Base-by-base conservation (phyloP, 345 rosid genomes). In the Cardamine chenopodiifolia region DNA sequence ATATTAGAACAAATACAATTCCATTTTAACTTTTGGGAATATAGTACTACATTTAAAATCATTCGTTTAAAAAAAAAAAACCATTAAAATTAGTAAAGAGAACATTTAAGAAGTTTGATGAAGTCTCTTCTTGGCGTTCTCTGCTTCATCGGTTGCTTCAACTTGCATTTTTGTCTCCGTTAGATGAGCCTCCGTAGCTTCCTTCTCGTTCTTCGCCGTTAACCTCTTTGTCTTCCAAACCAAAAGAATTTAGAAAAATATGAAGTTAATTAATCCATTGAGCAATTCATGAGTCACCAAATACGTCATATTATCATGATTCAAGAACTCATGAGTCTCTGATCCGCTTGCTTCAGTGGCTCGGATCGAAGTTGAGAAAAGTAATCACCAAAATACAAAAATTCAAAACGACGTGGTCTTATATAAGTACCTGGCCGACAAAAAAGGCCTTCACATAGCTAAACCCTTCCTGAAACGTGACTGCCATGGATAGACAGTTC, bases 141-240 rank as follows among this genome's bases (percentile, higher is more conserved):
- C 89, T 5, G 89, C 88, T 18, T 85, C 83, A 79, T 88, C 79
- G 7, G 89, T 84, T 17, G 91, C 91, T 26, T 88, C 86, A 37
- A 85, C 86, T 77, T 86, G 89, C 87, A 72, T 81, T 81, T 84
- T 86, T 12, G 79, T 52, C n/a, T 81, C 76, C 53, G 59, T 69
- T 53, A 86, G 20, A 7, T 86, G 82, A 42, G 89, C 89, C 25
- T 82, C 85, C 1, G 86, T 47, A 8, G 84, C 91, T 76, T 84
- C 91, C 73, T 77, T 77, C 85, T 90, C 91, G 67, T 73, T 83
- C 72, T 72, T 83, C 19, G 92, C 89, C 5, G 71, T 84, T 80
- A 85, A 57, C 71, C 58, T 83, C 81, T 90, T 84, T 35, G 79
- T 84, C 90, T 83, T 71, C 54, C 60, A 34, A 62, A 67, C 54